Base-by-base conservation (phyloP, 139 green algal genomes). In the Chlamydomonas urium region DNA sequence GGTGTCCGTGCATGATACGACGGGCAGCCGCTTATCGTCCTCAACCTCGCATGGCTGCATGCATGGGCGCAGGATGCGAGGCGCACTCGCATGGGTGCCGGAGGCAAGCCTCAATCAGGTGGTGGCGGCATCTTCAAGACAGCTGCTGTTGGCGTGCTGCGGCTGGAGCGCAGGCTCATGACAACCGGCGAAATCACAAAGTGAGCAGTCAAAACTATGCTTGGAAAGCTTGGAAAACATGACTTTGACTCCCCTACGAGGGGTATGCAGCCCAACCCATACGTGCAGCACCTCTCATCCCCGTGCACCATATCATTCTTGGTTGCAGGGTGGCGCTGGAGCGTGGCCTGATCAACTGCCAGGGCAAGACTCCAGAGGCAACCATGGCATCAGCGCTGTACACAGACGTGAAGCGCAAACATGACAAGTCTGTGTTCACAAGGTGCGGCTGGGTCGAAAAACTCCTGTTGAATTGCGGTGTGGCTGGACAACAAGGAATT, bases 351-450 rank as follows among this genome's bases (percentile, higher is more conserved):
- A 82, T 96, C 62, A 81, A 88, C 38, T 88, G 81, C 66, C 75
- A 87, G 37, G 90, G 89, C 53, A 93, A 91, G 69, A 96, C 90
- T 0, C 90, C 90, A 0, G 90, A 94, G 66, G 89, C 90, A 4
- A 96, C 90, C 37, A 96, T 96, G 90, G 90, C 90, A 0, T 90
- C 81, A 3, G 89, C 89, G 2, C 68, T 96, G 38, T 96, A 94
- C 77, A 94, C 90, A 0, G 90, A 96, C 68, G 84, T 96, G 26
- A 94, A 94, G 80, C 78, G 85, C 3, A 91, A 89, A 74, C 84
- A 84, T 31, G 77, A 75, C 0, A 75, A 81, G 32, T 90, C 83
- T 24, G 70, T 79, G 0, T 85, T 82, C 66, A 88, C 80, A 17
- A 48, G 80, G 79, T 81, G 31, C 0, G 72, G 28, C 50, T 60